Evolutionary conservation across 2,329 filamentous ascomycete genomes (phyloP).

Genomic region (Stagonosporopsis chrysanthemi): DNA sequence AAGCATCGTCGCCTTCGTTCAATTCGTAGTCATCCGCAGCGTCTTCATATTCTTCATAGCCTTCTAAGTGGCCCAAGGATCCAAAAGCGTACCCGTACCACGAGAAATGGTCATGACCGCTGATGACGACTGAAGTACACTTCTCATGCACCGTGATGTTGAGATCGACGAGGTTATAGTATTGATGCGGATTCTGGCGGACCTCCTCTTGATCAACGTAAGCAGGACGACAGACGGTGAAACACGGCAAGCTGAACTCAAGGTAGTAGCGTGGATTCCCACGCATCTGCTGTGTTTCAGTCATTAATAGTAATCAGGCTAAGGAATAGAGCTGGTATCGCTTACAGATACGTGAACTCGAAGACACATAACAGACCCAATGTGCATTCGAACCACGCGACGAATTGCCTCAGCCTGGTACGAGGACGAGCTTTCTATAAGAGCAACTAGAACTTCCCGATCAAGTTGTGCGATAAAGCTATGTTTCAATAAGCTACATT

Average conservation of each 20-base stretch:
- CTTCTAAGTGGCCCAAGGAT: neutral
- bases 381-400: neutral
- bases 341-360: neutral
- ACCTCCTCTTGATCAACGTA: neutral
- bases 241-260: neutral
- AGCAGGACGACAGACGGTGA: neutral
- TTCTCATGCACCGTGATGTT: neutral
- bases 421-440: neutral
- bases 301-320: neutral
- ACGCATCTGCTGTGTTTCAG: neutral
- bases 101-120: neutral
- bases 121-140: neutral
- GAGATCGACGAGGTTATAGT: neutral
- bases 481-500: neutral
- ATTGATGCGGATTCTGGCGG: neutral
- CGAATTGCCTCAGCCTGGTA: neutral
- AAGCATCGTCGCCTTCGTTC: neutral
- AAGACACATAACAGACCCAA: neutral
- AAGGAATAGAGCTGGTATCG: neutral
- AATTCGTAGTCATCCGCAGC: no score
- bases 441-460: neutral
- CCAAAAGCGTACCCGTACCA: neutral
- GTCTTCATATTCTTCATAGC: neutral
- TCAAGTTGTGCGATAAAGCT: neutral
- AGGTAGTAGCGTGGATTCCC: neutral